Conservation (phyloP, 1,284 basidiomycete species). For the Pyrrhoderma noxium region DNA sequence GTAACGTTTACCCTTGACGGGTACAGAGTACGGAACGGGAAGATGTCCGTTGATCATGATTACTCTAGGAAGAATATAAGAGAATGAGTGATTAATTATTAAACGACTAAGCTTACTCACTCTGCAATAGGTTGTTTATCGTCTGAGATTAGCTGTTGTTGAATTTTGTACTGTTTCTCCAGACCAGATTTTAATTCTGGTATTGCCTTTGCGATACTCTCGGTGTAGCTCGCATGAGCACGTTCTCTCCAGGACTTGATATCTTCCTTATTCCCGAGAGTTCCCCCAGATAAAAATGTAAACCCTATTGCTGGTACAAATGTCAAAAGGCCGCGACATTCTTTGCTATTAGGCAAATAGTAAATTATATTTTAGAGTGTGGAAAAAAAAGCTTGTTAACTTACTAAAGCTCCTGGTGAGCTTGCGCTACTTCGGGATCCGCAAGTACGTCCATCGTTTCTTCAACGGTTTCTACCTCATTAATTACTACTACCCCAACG, state of each 20-base stretch:
- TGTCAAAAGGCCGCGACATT: neutral
- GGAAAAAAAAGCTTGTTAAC: slow-evolving; percentile 19
- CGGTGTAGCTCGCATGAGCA: neutral
- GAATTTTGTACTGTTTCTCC: slow-evolving; percentile 6
- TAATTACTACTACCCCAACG: neutral
- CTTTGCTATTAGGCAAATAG: neutral
- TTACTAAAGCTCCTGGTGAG: slow-evolving; percentile 13
- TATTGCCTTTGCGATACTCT: neutral
- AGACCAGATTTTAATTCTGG: slow-evolving; percentile 1
- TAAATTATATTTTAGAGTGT: slow-evolving; percentile 3
- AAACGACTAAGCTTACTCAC: slow-evolving; percentile 17
- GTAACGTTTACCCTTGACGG: slow-evolving; percentile 9
- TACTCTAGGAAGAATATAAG: neutral
- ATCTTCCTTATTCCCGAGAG: neutral
- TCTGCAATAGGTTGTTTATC: neutral
- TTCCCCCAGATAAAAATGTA: slow-evolving; percentile 4
- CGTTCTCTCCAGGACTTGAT: neutral
- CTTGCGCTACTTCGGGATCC: slow-evolving; percentile 1
- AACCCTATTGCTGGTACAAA: neutral
- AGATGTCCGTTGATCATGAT: neutral
- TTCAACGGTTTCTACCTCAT: slow-evolving; percentile 1
- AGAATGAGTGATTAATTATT: slow-evolving; percentile 20
- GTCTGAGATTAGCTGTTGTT: neutral
- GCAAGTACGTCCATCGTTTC: slow-evolving; percentile 8
- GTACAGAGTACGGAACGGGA: neutral